A percentile compares a stretch with the other conserved stretches of the same genome.
These are phyloP conservation scores for Coffea eugenioides DNA, from an alignment of 257 asterid species.

Conservation along the genomic window DNA sequence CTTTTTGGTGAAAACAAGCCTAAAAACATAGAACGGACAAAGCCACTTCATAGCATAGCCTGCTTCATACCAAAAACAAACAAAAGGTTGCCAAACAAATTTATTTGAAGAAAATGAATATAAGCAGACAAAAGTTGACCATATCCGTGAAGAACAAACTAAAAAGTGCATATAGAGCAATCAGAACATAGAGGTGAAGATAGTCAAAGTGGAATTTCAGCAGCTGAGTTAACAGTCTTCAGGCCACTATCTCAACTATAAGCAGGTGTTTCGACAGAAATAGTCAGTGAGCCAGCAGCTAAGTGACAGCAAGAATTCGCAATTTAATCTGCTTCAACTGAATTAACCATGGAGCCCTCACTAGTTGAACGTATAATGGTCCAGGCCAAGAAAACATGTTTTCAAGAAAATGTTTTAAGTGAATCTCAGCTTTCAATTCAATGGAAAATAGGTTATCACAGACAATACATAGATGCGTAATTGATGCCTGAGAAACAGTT, in stretches of 20 bases:
- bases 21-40: conserved; percentile 51
- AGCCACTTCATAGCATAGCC: conserved; percentile 18
- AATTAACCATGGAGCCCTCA: too few species aligned
- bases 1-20: conserved; percentile 42
- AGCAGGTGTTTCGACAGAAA: not conserved
- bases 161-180: not conserved
- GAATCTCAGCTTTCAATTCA: not conserved
- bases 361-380: too few species aligned
- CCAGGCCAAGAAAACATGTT: not conserved
- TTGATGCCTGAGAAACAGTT: not conserved
- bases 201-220: not conserved
- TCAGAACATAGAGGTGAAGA: not conserved
- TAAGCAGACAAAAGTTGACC: not conserved
- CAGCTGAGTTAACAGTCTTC: not conserved
- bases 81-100: not conserved
- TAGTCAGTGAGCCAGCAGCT: not conserved
- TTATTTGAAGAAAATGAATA: not conserved
- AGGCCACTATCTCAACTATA: not conserved
- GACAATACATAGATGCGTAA: not conserved
- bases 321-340: not conserved
- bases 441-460: not conserved
- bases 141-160: not conserved
- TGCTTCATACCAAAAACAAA: conserved; percentile 5
- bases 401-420: not conserved
- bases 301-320: not conserved